phyloP scores from a whole-genome alignment of 2,329 filamentous ascomycete genomes.

The Aspergillus fijiensis region DNA sequence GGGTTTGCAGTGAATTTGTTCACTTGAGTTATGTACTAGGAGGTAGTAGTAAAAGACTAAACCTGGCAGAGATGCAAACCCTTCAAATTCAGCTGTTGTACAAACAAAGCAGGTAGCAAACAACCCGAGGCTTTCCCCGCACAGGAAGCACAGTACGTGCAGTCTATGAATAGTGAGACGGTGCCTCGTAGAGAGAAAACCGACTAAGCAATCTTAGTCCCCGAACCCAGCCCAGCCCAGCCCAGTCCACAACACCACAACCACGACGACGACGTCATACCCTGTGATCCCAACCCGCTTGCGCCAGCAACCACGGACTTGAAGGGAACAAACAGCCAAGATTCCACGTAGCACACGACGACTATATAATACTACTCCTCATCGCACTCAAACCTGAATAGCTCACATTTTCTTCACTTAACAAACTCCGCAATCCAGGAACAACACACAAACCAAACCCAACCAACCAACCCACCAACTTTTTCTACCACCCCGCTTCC shows the following conservation, averaged over 20 bases:
- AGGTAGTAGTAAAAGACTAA: no score
- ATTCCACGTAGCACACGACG: not conserved
- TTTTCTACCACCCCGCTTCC: not conserved
- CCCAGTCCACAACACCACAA: not conserved
- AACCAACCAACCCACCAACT: not conserved
- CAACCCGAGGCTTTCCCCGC: not conserved
- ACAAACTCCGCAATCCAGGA: not conserved
- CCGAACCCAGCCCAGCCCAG: not conserved
- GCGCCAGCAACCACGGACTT: not conserved
- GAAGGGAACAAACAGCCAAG: not conserved
- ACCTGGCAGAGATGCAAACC: no score
- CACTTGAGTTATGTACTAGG: no score
- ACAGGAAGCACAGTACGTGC: not conserved
- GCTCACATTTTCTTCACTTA: not conserved
- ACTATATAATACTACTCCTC: not conserved
- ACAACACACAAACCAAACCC: not conserved
- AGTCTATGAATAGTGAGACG: no score
- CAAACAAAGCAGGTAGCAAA: no score
- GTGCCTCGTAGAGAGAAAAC: not conserved
- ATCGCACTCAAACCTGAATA: not conserved
- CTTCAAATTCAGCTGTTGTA: no score
- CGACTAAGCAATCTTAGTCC: not conserved
- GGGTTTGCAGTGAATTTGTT: no score
- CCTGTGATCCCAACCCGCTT: conserved; percentile 3
- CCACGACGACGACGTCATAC: conserved; percentile 13